These are phyloP conservation scores for Zygosaccharomyces sapae DNA, from an alignment of 1,139 yeast genomes.

Conservation along the genomic window DNA sequence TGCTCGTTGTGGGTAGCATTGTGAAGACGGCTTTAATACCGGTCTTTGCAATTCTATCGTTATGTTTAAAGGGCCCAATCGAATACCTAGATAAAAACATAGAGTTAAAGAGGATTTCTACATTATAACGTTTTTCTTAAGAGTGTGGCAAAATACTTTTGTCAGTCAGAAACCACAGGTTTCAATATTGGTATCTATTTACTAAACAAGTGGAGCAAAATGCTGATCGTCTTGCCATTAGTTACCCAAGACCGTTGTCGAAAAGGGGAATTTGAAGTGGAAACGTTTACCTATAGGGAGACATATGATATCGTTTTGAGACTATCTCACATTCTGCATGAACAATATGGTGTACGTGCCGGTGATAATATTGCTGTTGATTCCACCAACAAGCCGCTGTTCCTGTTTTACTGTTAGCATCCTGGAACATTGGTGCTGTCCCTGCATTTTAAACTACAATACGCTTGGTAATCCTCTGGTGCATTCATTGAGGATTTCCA, in stretches of 20 bases:
- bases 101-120: conserved; percentile 53
- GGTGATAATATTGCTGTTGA: conserved; percentile 74
- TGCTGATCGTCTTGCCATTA: conserved; percentile 55
- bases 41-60: conserved; percentile 14
- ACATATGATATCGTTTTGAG: conserved; percentile 61
- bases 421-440: conserved; percentile 87
- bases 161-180: conserved; percentile 43
- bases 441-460: conserved; percentile 89
- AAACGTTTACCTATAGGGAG: conserved; percentile 63
- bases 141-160: conserved; percentile 45
- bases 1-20: conserved; percentile 18
- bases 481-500: conserved; percentile 73
- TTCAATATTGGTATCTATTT: conserved; percentile 65
- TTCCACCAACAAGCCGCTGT: conserved; percentile 79
- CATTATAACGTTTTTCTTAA: conserved; percentile 43
- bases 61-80: conserved; percentile 21
- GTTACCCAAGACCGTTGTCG: conserved; percentile 55
- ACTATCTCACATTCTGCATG: conserved; percentile 59
- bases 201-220: conserved; percentile 48
- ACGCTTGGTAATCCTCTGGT: conserved; percentile 67
- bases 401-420: conserved; percentile 76
- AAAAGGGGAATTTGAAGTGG: conserved; percentile 55
- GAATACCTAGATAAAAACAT: conserved; percentile 48
- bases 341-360: conserved; percentile 59
- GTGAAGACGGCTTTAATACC: conserved; percentile 21